Evolutionary conservation across 371 early-diverging fungal species (phyloP), one percentile per base, ranked within the genome.

Genomic region (Mortierella sp.): DNA sequence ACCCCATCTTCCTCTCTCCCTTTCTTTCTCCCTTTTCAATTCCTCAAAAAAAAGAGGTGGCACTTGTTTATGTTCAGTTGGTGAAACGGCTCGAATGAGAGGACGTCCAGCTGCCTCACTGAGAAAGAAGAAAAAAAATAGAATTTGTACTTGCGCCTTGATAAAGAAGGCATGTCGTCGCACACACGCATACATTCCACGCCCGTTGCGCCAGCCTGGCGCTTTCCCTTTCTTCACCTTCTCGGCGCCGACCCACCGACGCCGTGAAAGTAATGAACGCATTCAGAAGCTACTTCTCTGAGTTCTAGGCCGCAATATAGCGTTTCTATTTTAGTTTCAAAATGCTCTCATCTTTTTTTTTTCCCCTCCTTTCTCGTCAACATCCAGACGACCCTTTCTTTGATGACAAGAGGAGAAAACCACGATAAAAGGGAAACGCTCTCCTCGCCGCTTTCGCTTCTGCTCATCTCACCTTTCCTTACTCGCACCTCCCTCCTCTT

Each of bases 81-180:
- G 59, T 59, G 28, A 59, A 59, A 59, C 59, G 31, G 16, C 64
- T 64, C 37, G 64, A 64, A 64, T 61, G 64, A 37, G 34, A 61
- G 13, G 64, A 16, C 8, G 21, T 10, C 28, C 16, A 59, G 31
- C 16, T 13, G 28, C 59, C 59, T 59, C 59, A 59, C 64, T 64
- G 64, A 21, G 64, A 64, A 64, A 37, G 64, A 64, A 64, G 37
- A 64, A 37, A 21, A 40, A 40, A 31, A 19, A 64, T 34, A 64
- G 31, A 64, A 21, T 5, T 59, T 31, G 59, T 59, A 59, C 34
- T 59, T 26, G 34, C 34, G 16, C 9, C 28, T 16, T 59, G 59
- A 59, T 59, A 59, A 59, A 59, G 34, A 31, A 59, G 57, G 59
- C 6, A 31, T 59, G 59, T 59, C 59, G 28, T 31, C 3, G 31